phyloP scores from a whole-genome alignment of 306 rosid species.

The Heteromeles arbutifolia region DNA sequence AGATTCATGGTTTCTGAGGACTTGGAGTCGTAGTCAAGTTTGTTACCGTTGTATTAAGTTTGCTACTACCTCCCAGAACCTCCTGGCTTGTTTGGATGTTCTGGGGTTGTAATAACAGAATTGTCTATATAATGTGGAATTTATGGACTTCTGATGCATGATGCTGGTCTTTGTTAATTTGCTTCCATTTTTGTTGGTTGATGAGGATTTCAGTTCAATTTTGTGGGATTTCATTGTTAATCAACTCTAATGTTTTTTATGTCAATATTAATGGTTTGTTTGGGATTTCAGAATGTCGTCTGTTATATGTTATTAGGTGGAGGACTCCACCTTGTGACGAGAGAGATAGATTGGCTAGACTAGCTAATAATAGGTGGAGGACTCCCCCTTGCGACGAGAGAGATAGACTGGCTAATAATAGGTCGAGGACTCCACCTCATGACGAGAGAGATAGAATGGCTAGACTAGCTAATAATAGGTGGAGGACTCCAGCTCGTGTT shows the following conservation, averaged over 20 bases:
- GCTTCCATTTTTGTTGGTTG: background rate
- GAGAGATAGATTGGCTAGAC: no score
- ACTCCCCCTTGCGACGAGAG: no score
- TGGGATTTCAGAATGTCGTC: no score
- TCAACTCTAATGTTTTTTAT: background rate
- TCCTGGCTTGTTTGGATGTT: background rate
- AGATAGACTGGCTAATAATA: no score
- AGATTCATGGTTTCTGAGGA: background rate
- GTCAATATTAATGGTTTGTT: background rate
- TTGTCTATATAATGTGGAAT: background rate
- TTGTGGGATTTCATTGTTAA: background rate
- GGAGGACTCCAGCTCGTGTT: no score
- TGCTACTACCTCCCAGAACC: background rate
- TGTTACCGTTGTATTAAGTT: background rate
- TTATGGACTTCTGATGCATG: background rate
- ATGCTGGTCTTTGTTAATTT: background rate
- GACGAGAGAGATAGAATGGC: no score
- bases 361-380: no score
- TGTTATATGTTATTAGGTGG: no score
- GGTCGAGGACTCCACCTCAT: no score
- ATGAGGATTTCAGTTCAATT: slow-evolving; percentile 2
- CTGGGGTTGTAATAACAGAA: background rate
- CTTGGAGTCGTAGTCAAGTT: background rate
- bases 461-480: no score
- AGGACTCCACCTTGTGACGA: no score